These are phyloP conservation scores for Pseudogymnoascus sp. DNA, from an alignment of 2,329 filamentous ascomycete genomes.

Conservation along the genomic window DNA sequence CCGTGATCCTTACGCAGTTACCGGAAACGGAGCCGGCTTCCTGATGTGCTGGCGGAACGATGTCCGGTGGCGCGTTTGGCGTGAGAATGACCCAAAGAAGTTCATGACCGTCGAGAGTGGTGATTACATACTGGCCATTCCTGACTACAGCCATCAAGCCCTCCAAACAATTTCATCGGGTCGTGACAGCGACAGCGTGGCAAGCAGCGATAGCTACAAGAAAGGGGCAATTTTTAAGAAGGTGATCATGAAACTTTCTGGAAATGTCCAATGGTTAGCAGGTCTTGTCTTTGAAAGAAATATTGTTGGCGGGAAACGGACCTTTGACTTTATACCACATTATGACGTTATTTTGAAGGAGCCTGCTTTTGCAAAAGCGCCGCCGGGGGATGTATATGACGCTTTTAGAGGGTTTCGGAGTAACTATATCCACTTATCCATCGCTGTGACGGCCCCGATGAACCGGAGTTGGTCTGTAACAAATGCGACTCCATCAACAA, in stretches of 20 bases:
- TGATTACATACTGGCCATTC: constrained; percentile 88
- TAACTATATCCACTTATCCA: constrained; percentile 90
- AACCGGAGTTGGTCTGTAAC: constrained; percentile 78
- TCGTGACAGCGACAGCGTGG: constrained; percentile 47
- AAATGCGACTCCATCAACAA: constrained; percentile 66
- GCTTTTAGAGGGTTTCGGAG: constrained; percentile 96
- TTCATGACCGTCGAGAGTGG: constrained; percentile 96
- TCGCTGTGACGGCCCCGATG: constrained; percentile 79
- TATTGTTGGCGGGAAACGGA: constrained; percentile 60
- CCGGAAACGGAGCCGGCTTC: constrained; percentile 86
- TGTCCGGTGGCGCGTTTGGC: constrained; percentile 77
- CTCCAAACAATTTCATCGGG: constrained; percentile 39
- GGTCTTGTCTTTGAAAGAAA: constrained; percentile 89
- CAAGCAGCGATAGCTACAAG: constrained; percentile 49
- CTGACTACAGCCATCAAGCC: constrained; percentile 84
- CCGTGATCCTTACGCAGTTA: constrained; percentile 87
- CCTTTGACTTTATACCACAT: constrained; percentile 84
- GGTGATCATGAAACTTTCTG: constrained; percentile 96
- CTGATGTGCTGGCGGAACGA: constrained; percentile 98
- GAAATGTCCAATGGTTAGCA: constrained; percentile 85
- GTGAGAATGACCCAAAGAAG: constrained; percentile 76
- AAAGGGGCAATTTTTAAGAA: constrained; percentile 89
- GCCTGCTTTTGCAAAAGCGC: constrained; percentile 59
- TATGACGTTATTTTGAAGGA: constrained; percentile 84
- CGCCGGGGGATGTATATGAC: constrained; percentile 60